phyloP scores from a whole-genome alignment of 108 stramenopile species.

The Pseudonitzschia pungens region DNA sequence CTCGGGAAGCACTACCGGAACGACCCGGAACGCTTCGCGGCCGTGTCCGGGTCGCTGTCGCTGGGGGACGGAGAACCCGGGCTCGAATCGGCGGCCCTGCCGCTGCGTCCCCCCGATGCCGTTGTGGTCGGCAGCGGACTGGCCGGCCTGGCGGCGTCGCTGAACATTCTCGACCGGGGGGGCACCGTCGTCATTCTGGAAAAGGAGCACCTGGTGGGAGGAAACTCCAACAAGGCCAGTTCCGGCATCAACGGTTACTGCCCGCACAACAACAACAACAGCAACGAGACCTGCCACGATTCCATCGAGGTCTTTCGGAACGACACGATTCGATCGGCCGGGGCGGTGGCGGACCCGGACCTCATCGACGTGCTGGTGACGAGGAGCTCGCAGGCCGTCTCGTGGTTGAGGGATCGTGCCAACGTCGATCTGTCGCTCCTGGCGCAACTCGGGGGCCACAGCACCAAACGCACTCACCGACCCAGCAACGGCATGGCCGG shows the following conservation, averaged over 20 bases:
- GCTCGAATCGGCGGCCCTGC: no score
- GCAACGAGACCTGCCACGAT: constrained; percentile 46
- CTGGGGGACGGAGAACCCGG: no score
- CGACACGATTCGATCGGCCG: constrained; percentile 84
- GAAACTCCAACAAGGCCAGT: constrained; percentile 93
- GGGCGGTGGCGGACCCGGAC: constrained; percentile 53
- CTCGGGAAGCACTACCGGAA: constrained; percentile 73
- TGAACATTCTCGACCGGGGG: constrained; percentile 86
- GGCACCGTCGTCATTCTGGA: constrained; percentile 83
- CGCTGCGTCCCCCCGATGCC: constrained; percentile 67
- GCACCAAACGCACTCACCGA: constrained; percentile 82
- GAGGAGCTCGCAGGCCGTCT: constrained; percentile 75
- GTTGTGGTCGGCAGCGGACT: constrained; percentile 90
- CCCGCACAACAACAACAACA: constrained; percentile 46
- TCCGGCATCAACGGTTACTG: constrained; percentile 91
- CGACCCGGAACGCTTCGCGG: constrained; percentile 60
- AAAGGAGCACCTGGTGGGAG: constrained; percentile 87
- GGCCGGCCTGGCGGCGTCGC: constrained; percentile 82
- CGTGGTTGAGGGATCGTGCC: constrained; percentile 78
- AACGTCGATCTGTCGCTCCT: constrained; percentile 81
- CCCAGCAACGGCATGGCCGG: constrained; percentile 89
- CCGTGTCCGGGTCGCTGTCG: constrained; percentile 26
- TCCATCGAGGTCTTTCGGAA: constrained; percentile 68
- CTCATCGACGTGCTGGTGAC: constrained; percentile 74
- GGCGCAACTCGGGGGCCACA: constrained; percentile 90